These are phyloP conservation scores for Sicyos edulis DNA, from an alignment of 306 rosid genomes.

Conservation along the genomic window DNA sequence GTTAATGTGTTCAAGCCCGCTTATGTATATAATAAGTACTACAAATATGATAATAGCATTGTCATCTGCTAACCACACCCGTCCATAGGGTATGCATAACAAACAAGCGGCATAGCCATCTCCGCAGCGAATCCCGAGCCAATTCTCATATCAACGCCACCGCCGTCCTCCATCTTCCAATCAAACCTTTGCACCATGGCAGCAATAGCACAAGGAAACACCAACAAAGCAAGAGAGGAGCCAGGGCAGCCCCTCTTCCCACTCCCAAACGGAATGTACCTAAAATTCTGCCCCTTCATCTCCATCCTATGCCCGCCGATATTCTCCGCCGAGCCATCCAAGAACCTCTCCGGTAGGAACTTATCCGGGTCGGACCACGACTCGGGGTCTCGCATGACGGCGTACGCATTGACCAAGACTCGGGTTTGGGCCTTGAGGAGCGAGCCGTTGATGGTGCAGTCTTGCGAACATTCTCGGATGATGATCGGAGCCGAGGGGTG, in stretches of 20 bases:
- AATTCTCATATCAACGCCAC: constrained; percentile 9
- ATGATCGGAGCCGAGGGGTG: constrained; percentile 46
- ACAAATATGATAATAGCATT: too few relatives aligned
- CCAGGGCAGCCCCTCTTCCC: constrained; percentile 50
- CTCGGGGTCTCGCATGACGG: constrained; percentile 35
- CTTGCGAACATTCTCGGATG: constrained; percentile 31
- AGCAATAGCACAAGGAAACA: constrained; percentile 33
- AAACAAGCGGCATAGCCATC: constrained; percentile 25
- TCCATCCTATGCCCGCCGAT: constrained; percentile 30
- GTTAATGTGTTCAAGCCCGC: too few relatives aligned
- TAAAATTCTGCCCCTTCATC: constrained; percentile 39
- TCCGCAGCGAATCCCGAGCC: constrained; percentile 25
- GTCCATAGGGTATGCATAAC: neutral
- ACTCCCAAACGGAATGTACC: constrained; percentile 45
- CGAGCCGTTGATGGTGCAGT: constrained; percentile 30
- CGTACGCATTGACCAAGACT: constrained; percentile 37
- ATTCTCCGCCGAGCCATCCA: constrained; percentile 15
- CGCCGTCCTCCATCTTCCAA: constrained; percentile 25
- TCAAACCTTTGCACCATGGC: constrained; percentile 42
- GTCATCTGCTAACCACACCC: neutral
- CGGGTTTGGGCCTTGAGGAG: constrained; percentile 28
- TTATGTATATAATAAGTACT: too few relatives aligned
- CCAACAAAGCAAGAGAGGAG: constrained; percentile 36
- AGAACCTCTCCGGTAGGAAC: constrained; percentile 43
- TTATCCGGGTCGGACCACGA: constrained; percentile 34